Base-by-base conservation (phyloP, 2,329 filamentous ascomycete species). In the Piedraia hortae region DNA sequence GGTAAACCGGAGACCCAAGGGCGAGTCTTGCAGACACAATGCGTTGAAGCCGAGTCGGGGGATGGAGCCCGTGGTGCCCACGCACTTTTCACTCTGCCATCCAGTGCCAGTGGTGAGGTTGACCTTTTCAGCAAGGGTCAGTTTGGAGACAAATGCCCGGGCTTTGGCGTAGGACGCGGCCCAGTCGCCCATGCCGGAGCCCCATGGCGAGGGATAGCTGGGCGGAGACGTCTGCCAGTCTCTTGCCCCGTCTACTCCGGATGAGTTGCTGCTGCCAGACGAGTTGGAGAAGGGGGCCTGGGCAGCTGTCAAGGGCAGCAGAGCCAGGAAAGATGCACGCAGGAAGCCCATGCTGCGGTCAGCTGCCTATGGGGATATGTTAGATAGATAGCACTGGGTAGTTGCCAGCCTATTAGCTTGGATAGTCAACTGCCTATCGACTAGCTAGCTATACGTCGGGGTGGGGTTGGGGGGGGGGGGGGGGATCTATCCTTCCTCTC, bases 71-170 rank as follows among this genome's bases (percentile, higher is more conserved):
- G 39, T 44, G 34, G 85, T 69, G 28, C 78, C 78, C 7, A 89
- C 75, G 34, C 75, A 85, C 30, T 59, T 54, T 28, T 73, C 72
- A 21, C 59, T 50, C 43, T 57, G 43, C 68, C 68, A 75, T 19
- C 78, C 78, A 31, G 71, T 62, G 43, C 82, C 82, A 1, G 80
- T 91, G 2, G 82, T 93, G 32, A 97, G 44, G 44, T 93, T 93
- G 45, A 93, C 77, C 50, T 90, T 91, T 45, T 91, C 80, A 6
- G 65, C 41, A 14, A 90, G 54, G 1, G 77, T 89, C 46, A 90
- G 48, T 41, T 78, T 65, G 6, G 69, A 70, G 20, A 91, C 77
- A 36, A 90, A 85, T 3, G 56, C 62, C 33, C 61, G 62, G 1
- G 80, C 80, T 44, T 72, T 67, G 10, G 47, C 49, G 34, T 89